Percentiles rank a stretch among this genome's conserved stretches.
phyloP scores from a whole-genome alignment of 129 eudicot species.

The Deinandra increscens region DNA sequence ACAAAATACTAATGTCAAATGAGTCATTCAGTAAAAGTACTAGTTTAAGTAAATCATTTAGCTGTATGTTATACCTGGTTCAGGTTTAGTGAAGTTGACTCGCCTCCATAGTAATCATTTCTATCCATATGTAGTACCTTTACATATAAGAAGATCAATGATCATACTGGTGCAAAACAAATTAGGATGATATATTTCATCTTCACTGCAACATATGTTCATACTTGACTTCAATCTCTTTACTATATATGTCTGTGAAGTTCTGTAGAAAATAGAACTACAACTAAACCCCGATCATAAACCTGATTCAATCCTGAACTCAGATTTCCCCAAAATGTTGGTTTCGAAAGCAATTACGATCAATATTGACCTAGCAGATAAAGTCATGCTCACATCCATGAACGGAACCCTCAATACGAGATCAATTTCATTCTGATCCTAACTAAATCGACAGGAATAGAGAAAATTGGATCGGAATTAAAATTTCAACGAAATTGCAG shows the following conservation, averaged over 20 bases:
- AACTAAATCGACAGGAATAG: neutral
- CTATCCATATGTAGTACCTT: conserved; percentile 75
- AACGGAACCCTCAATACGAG: neutral
- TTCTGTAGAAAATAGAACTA: neutral
- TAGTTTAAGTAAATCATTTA: conserved; percentile 5
- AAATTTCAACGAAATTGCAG: neutral
- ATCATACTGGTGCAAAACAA: neutral
- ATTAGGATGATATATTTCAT: neutral
- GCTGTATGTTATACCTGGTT: conserved; percentile 43
- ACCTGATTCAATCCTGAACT: neutral
- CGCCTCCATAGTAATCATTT: conserved; percentile 75
- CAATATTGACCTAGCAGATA: neutral
- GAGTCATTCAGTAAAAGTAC: conserved; percentile 3
- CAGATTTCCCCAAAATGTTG: neutral
- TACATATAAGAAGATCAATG: conserved; percentile 18
- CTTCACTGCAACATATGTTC: neutral
- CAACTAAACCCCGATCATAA: neutral
- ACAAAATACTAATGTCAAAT: neutral
- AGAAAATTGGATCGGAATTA: neutral
- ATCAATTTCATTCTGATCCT: neutral
- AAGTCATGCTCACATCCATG: neutral
- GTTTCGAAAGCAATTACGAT: neutral
- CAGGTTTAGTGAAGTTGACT: conserved; percentile 60
- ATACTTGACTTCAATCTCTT: neutral
- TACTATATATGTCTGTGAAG: neutral